Conservation (phyloP, 306 rosid genomes). For the Ammopiptanthus mongolicus region DNA sequence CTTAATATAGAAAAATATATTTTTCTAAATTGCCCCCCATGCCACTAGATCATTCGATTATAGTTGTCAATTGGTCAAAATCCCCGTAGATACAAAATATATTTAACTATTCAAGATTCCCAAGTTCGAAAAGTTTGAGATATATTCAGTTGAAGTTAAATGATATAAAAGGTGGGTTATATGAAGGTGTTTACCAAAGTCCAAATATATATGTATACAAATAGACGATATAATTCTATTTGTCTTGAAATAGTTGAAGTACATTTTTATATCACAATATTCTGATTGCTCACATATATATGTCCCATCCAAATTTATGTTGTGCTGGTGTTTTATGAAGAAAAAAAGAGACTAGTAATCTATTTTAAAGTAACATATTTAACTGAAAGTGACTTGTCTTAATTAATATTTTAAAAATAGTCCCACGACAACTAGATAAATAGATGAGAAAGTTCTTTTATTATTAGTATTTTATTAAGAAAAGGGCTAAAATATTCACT, state of each 20-base stretch:
- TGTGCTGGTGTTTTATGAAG: background rate
- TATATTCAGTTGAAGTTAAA: no score
- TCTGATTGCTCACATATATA: background rate
- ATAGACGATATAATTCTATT: background rate
- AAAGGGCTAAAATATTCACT: background rate
- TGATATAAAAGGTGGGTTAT: background rate
- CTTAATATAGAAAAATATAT: no score
- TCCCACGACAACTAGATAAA: background rate
- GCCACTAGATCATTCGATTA: no score
- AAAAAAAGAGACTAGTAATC: no score
- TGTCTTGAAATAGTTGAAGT: background rate
- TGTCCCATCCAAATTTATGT: no score
- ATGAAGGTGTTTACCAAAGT: background rate
- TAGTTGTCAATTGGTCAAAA: conserved; percentile 5
- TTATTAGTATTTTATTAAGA: background rate
- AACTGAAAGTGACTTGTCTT: no score
- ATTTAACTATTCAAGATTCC: conserved; percentile 3
- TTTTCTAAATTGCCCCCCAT: no score
- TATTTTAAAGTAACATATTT: no score
- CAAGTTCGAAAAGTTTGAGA: background rate
- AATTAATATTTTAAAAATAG: no score
- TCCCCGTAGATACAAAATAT: background rate
- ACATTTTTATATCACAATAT: background rate
- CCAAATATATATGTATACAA: no score
- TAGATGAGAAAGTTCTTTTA: background rate